Evolutionary conservation across 2,329 filamentous ascomycete species (phyloP), one percentile per base, ranked within the genome.

Genomic region (Parastagonospora avenae): DNA sequence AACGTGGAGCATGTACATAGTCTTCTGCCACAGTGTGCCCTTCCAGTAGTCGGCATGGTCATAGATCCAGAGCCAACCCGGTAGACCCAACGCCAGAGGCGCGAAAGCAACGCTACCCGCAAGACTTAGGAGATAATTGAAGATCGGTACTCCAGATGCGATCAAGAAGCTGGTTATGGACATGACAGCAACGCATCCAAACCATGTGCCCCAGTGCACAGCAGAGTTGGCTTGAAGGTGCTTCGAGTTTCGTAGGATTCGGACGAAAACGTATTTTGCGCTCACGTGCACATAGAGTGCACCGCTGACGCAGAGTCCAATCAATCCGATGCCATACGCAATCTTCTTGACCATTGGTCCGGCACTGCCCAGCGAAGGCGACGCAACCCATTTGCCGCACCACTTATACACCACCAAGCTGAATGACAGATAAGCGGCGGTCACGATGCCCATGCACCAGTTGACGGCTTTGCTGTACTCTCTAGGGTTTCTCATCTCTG

Each of bases 381-480:
- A 82, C 0, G 85, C 82, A 4, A 88, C 83, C 80, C 81, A 87
- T 53, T 82, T 74, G 4, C 85, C 85, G 57, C 83, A 85, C 74
- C 77, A 87, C 38, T 77, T 75, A 70, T 87, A 87, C 4, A 87
- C 81, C 2, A 86, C 82, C 12, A 87, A 74, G 36, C 78, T 79
- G 63, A 86, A 85, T 29, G 79, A 77, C 9, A 86, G 74, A 61
- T 87, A 87, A 0, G 80, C 79, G 0, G 79, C 78, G 0, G 80
- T 82, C 4, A 85, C 83, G 39, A 87, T 67, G 8, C 71, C 76
- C 83, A 85, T 85, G 68, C 81, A 84, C 11, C 80, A 68, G 61
- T 80, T 85, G 0, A 87, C 75, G 0, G 85, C 80, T 66, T 86
- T 86, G 52, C 78, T 79, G 67, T 82, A 88, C 57, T 86, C 82